Evolutionary conservation across 148 eudicot species (phyloP).

Genomic region (Amaranthus hypochondriacus): DNA sequence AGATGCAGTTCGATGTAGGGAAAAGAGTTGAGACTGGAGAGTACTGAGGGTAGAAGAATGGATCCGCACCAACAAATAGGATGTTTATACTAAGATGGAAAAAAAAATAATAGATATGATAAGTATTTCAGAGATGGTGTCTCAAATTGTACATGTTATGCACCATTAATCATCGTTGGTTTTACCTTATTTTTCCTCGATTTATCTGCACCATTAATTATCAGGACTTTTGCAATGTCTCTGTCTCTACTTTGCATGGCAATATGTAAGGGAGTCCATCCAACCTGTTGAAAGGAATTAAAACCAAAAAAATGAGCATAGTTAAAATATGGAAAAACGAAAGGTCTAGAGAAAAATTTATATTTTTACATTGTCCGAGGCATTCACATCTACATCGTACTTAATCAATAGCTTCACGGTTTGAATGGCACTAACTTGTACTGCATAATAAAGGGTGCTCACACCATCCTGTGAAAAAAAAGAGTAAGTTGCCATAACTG

Average conservation of each 20-base stretch:
- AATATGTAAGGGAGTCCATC: constrained; percentile 93
- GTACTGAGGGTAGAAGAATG: background rate
- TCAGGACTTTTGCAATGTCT: constrained; percentile 69
- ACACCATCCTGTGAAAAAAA: constrained; percentile 61
- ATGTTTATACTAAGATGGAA: background rate
- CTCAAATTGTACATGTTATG: constrained; percentile 1
- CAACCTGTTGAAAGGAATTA: constrained; percentile 48
- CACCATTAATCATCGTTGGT: background rate
- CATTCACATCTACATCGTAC: constrained; percentile 66
- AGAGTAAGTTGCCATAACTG: background rate
- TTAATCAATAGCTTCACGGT: constrained; percentile 85
- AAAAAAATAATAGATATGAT: background rate
- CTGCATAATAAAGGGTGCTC: constrained; percentile 89
- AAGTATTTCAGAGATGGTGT: background rate
- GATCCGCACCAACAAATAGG: background rate
- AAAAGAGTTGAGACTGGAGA: background rate
- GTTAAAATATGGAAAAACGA: background rate
- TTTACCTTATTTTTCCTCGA: constrained; percentile 73
- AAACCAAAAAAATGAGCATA: constrained; percentile 8
- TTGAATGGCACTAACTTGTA: constrained; percentile 93
- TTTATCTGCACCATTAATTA: constrained; percentile 79
- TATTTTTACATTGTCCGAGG: constrained; percentile 67
- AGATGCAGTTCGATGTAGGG: background rate
- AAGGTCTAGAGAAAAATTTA: constrained; percentile 4
- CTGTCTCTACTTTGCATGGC: constrained; percentile 90